Conservation (phyloP, 495 filamentous ascomycete species). For the Aspergillus haitiensis region DNA sequence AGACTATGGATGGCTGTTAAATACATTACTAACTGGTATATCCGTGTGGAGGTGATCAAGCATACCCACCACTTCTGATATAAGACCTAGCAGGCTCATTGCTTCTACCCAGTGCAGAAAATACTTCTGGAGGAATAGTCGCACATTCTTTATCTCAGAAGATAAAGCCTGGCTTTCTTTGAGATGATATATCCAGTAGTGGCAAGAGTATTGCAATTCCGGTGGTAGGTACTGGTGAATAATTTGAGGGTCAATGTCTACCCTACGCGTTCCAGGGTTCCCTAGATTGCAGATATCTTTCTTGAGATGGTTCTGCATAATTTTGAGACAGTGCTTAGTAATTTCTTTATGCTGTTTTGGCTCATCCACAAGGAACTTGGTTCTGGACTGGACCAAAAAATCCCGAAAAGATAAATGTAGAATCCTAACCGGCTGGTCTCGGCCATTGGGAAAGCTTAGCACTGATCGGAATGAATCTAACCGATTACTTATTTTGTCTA, state of each 20-base stretch:
- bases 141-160: constrained; percentile 11
- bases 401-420: constrained; percentile 29
- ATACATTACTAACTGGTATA: constrained; percentile 15
- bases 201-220: constrained; percentile 40
- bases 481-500: background rate
- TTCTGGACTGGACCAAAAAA: constrained; percentile 20
- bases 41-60: background rate
- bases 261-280: constrained; percentile 24
- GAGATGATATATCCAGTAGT: too few relatives aligned
- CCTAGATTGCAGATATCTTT: constrained; percentile 41
- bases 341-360: constrained; percentile 12
- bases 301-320: constrained; percentile 31
- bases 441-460: background rate
- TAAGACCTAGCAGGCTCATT: constrained; percentile 37
- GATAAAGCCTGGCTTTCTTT: too few relatives aligned
- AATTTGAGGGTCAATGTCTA: constrained; percentile 21
- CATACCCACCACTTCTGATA: constrained; percentile 26
- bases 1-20: too few relatives aligned
- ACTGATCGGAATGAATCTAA: background rate
- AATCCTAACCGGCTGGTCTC: constrained; percentile 9
- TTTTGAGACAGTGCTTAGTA: constrained; percentile 29
- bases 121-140: constrained; percentile 43
- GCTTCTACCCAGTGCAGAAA: constrained; percentile 51
- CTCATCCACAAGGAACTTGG: constrained; percentile 32
- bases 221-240: constrained; percentile 26